Evolutionary conservation across 331 rosid species (phyloP).

Genomic region (Quercus phellos): DNA sequence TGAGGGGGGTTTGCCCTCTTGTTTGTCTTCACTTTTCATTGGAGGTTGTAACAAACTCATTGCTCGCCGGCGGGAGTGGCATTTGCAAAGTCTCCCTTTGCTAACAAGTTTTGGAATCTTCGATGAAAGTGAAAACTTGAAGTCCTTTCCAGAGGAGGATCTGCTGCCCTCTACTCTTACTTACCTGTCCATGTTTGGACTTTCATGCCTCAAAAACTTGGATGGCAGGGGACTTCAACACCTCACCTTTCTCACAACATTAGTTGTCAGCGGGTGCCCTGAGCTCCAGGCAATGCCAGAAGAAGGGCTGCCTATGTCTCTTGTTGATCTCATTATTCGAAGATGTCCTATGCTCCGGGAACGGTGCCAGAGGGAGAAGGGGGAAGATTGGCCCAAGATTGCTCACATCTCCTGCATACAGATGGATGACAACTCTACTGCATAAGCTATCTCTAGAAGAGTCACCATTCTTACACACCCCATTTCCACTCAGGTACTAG

Average conservation of each 20-base stretch:
- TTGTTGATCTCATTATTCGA: constrained; percentile 14
- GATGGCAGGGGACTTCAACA: constrained; percentile 18
- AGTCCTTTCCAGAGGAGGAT: constrained; percentile 24
- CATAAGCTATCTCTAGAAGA: neutral
- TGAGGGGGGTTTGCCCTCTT: constrained; percentile 2
- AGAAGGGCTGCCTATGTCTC: constrained; percentile 15
- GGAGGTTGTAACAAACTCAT: constrained; percentile 22
- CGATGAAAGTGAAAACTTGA: constrained; percentile 18
- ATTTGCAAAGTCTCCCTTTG: constrained; percentile 5
- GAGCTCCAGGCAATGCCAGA: constrained; percentile 18
- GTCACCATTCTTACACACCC: neutral
- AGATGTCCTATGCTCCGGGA: constrained; percentile 22
- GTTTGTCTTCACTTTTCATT: constrained; percentile 4
- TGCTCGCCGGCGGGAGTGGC: constrained; percentile 1
- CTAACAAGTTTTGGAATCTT: constrained; percentile 10
- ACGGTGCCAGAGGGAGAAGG: constrained; percentile 11
- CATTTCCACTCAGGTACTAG: neutral
- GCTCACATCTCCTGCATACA: constrained; percentile 14
- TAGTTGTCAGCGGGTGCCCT: constrained; percentile 10
- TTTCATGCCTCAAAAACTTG: constrained; percentile 16
- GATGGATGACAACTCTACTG: constrained; percentile 13
- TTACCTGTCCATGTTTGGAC: constrained; percentile 13
- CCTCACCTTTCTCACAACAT: constrained; percentile 16
- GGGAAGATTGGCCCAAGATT: constrained; percentile 14
- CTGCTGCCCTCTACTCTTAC: constrained; percentile 19